A percentile compares a stretch with the other conserved stretches of the same genome.
These are phyloP conservation scores for Aspergillus brunneoviolaceus DNA, from an alignment of 2,329 filamentous ascomycete species.

Conservation along the genomic window DNA sequence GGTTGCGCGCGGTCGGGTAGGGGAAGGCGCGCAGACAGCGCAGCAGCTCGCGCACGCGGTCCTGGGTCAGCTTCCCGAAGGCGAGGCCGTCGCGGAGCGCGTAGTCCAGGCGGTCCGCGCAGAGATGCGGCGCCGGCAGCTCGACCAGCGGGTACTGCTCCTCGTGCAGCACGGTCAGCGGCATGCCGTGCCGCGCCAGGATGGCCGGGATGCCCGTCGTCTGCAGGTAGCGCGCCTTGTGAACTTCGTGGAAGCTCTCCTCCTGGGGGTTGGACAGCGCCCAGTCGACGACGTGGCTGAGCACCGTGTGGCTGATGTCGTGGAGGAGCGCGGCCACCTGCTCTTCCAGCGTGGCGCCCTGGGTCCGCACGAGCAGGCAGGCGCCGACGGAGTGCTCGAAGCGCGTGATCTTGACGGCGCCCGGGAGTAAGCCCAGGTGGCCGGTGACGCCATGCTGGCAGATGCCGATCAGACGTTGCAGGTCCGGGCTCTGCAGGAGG, in stretches of 20 bases:
- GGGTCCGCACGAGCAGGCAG: conserved; percentile 39
- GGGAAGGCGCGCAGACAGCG: conserved; percentile 32
- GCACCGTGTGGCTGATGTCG: conserved; percentile 42
- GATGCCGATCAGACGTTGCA: conserved; percentile 37
- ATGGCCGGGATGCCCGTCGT: conserved; percentile 37
- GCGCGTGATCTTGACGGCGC: conserved; percentile 32
- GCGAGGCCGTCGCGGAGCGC: conserved; percentile 37
- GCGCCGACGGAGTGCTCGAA: conserved; percentile 45
- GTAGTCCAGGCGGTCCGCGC: conserved; percentile 44
- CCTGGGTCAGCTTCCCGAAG: conserved; percentile 32
- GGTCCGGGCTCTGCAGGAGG: conserved; percentile 34
- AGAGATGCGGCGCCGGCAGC: conserved; percentile 39
- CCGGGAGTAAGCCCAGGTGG: conserved; percentile 35
- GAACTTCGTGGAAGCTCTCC: conserved; percentile 42
- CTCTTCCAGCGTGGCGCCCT: conserved; percentile 37
- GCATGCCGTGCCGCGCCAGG: conserved; percentile 33
- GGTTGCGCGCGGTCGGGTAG: conserved; percentile 19
- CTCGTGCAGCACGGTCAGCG: conserved; percentile 35
- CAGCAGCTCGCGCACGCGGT: conserved; percentile 30
- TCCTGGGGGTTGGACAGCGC: conserved; percentile 39
- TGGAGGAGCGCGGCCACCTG: conserved; percentile 43
- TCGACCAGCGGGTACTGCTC: conserved; percentile 43
- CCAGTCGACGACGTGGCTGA: conserved; percentile 44
- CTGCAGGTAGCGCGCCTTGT: conserved; percentile 39
- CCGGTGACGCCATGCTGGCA: conserved; percentile 41